Base-by-base conservation (phyloP, 805 yeast genomes). In the Ogataea chonburiensis region DNA sequence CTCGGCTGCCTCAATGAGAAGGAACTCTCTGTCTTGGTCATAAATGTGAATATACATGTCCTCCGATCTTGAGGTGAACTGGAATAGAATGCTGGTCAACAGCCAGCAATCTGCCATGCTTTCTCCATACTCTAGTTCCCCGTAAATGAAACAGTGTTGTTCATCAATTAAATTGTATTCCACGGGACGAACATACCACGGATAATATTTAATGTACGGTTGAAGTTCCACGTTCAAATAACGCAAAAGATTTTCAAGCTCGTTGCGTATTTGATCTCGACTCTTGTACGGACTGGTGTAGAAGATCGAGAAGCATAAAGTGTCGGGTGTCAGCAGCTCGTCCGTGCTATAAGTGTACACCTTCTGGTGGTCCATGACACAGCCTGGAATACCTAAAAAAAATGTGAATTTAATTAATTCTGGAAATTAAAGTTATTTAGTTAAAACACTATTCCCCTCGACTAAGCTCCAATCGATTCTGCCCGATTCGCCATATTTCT, bases 11-110 rank as follows among this genome's bases (percentile, higher is more conserved):
- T 75, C 80, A 7, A 73, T 65, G 28, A 80, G 50, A 7, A 79
- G 33, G 29, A 73, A 70, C 40, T 81, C 86, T 6, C 79, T 76
- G 29, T 75, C 81, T 2, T 69, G 66, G 47, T 79, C 86, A 40
- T 64, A 60, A 2, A 64, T 42, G 24, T 68, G 73, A 4, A 75
- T 63, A 48, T 61, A 73, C 3, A 74, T 34, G 37, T 66, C 69
- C 8, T 40, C 28, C 28, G 49, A 42, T 17, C 55, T 36, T 4
- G 50, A 42, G 2, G 58, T 44, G 34, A 73, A 60, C 3, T 63
- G 53, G 40, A 55, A 59, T 5, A 78, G 48, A 1, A 77, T 32
- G 5, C 61, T 53, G 1, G 69, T 52, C 4, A 76, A 43, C 5
- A 79, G 50, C 56, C 69, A 59, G 38, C 70, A 72, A 46, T 77